Base-by-base conservation (phyloP, 139 green algal species). In the Yamagishiella unicocca region DNA sequence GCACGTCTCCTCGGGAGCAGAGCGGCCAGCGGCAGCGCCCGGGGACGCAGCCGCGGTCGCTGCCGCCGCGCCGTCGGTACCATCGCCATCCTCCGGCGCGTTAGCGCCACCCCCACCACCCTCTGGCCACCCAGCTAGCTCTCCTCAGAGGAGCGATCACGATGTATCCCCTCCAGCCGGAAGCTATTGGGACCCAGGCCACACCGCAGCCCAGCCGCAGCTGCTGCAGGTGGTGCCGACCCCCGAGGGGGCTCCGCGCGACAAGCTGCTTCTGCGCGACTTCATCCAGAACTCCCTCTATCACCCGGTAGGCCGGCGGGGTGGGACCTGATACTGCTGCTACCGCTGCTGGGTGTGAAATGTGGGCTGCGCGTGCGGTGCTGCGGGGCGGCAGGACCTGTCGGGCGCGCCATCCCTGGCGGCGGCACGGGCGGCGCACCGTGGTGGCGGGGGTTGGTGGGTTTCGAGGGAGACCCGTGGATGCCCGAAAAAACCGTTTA, bases 201-300 rank as follows among this genome's bases (percentile, higher is more conserved):
- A 12, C 12, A 25, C 50, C 12, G 19, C 58, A 68, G 58, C n/a
- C n/a, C 58, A 68, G 58, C 58, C 29, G 55, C 55, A 58, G 43
- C 64, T 86, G 24, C 80, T 86, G 43, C 80, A 86, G 45, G 80
- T 67, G 64, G 64, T 86, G 1, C 80, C 80, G 62, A 86, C 42
- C 42, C 80, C 80, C 7, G 80, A 77, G 31, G 80, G 79, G 1
- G 24, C 80, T 1, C 68, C n/a, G 0, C 82, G 50, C 8, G 82
- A 87, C 67, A 40, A 55, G 21, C 55, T 94, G 78, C 85, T 96
- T 84, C 71, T 96, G 27, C 79, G 95, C 0, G 94, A 97, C 53
- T 97, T 96, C 79, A 95, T 97, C 22, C 89, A 94, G 3, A 88
- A 95, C 37, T 94, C 91, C 9, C 77, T 97, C 31, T 97, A 97